phyloP scores from a whole-genome alignment of 768 basidiomycete genomes.

The Collybia nuda region DNA sequence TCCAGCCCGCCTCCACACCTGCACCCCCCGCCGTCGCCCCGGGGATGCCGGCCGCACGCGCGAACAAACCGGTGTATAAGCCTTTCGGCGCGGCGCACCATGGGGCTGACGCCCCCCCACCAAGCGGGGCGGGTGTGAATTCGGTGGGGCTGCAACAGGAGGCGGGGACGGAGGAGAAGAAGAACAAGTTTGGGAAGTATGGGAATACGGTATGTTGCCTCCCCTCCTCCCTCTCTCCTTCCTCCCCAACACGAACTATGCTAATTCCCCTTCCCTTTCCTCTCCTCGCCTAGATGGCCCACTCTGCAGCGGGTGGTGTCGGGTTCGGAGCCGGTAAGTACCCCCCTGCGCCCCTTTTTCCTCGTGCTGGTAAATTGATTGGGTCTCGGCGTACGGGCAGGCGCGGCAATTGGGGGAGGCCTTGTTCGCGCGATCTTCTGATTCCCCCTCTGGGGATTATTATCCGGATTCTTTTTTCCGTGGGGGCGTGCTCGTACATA shows the following conservation, averaged over 20 bases:
- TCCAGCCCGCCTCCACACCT: conserved; percentile 21
- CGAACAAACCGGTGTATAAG: conserved; percentile 16
- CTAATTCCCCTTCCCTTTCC: too few relatives aligned
- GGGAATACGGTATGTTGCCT: conserved; percentile 46
- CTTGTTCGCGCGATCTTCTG: conserved; percentile 33
- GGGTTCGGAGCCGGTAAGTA: conserved; percentile 71
- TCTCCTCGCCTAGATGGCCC: conserved; percentile 36
- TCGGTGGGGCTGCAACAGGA: conserved; percentile 23
- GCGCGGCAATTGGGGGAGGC: conserved; percentile 34
- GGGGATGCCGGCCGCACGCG: not conserved
- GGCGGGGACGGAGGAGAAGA: conserved; percentile 42
- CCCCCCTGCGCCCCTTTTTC: not conserved
- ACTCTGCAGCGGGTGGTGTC: conserved; percentile 62
- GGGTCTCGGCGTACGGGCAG: conserved; percentile 9
- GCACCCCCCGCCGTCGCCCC: conserved; percentile 7
- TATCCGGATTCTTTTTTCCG: too few relatives aligned
- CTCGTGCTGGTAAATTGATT: too few relatives aligned
- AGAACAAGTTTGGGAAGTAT: conserved; percentile 45
- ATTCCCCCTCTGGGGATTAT: not conserved
- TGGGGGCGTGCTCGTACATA: too few relatives aligned
- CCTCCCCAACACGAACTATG: not conserved
- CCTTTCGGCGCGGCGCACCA: conserved; percentile 7
- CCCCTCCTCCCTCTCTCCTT: not conserved
- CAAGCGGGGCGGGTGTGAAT: conserved; percentile 2
- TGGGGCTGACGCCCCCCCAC: conserved; percentile 7